Evolutionary conservation across 495 filamentous ascomycete species (phyloP).

Genomic region (Evernia prunastri): DNA sequence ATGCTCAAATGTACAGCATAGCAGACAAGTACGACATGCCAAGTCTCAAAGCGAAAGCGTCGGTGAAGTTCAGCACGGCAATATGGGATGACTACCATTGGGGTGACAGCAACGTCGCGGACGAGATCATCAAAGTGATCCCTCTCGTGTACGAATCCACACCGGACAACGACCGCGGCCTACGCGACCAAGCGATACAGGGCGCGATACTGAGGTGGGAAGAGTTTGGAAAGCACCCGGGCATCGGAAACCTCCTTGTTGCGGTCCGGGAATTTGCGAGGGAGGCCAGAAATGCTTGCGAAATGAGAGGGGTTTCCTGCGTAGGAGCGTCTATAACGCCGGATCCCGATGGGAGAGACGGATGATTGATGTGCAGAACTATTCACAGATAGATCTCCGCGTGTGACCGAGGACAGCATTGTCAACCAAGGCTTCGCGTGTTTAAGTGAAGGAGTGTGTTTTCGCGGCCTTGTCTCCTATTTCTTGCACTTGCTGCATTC

Average conservation of each 20-base stretch:
- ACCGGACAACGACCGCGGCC: background rate
- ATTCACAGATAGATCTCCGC: too few relatives aligned
- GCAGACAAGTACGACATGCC: background rate
- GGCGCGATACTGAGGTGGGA: background rate
- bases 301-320: too few relatives aligned
- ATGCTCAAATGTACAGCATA: background rate
- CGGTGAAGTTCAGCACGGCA: background rate
- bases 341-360: too few relatives aligned
- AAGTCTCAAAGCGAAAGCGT: background rate
- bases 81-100: too few relatives aligned
- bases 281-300: too few relatives aligned
- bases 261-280: background rate
- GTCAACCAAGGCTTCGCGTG: too few relatives aligned
- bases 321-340: too few relatives aligned
- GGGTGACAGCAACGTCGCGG: background rate
- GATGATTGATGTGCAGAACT: too few relatives aligned
- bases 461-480: too few relatives aligned
- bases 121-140: background rate
- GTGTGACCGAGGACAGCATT: too few relatives aligned
- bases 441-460: too few relatives aligned
- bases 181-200: background rate
- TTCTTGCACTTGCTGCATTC: too few relatives aligned
- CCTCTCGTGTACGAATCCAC: background rate
- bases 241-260: background rate
- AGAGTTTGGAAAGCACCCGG: background rate